These are phyloP conservation scores for Naganishia sp. DNA, from an alignment of 1,284 basidiomycete genomes.

Conservation along the genomic window DNA sequence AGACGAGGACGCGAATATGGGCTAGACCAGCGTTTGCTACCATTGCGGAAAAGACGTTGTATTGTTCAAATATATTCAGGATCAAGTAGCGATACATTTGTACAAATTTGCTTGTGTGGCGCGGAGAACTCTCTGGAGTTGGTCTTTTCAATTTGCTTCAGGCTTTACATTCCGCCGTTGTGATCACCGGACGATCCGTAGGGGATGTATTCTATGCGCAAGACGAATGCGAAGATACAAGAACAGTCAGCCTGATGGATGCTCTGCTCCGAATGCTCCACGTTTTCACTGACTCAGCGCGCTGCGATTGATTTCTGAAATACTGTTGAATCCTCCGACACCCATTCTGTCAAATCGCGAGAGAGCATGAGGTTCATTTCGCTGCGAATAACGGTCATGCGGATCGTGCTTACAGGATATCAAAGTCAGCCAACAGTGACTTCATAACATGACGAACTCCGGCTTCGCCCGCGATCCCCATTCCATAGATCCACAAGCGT, in stretches of 20 bases:
- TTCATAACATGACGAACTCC: constrained; percentile 68
- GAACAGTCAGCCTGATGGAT: background rate
- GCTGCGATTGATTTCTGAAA: constrained; percentile 22
- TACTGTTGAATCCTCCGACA: constrained; percentile 20
- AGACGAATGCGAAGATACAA: background rate
- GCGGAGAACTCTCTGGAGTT: background rate
- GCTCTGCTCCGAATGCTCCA: background rate
- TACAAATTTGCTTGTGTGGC: background rate
- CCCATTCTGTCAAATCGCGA: background rate
- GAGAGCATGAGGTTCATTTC: background rate
- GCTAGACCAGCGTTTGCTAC: background rate
- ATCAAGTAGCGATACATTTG: background rate
- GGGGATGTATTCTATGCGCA: constrained; percentile 9
- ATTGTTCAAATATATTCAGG: background rate
- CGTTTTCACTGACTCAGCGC: constrained; percentile 3
- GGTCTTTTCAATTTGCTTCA: background rate
- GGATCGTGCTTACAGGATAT: constrained; percentile 50
- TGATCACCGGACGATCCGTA: constrained; percentile 20
- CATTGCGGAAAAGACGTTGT: constrained; percentile 6
- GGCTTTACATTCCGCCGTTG: constrained; percentile 1
- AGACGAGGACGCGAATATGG: constrained; percentile 40
- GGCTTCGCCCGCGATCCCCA: constrained; percentile 63
- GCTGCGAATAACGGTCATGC: background rate
- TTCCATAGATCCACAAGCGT: constrained; percentile 60
- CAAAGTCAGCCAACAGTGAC: constrained; percentile 65